Percentiles rank a stretch among this genome's conserved stretches.
phyloP scores from a whole-genome alignment of 2,329 filamentous ascomycete species.

The Fusarium humuli region DNA sequence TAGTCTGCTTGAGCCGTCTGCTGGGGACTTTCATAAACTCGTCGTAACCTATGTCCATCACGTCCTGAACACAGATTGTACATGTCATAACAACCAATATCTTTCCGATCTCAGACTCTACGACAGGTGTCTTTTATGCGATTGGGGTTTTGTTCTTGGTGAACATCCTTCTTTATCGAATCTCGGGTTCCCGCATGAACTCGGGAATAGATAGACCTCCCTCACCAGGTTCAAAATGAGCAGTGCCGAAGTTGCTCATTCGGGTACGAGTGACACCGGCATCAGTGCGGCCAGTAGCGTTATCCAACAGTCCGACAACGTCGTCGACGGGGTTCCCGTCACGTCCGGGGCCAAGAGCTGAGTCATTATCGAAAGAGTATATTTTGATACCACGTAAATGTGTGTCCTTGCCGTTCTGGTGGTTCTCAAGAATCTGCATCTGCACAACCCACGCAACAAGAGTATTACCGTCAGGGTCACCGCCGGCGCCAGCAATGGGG shows the following conservation, averaged over 20 bases:
- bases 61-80: conserved; percentile 1
- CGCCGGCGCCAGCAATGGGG: conserved; percentile 66
- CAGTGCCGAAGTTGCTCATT: conserved; percentile 47
- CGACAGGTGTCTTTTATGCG: not conserved
- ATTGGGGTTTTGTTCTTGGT: not conserved
- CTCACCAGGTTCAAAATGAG: conserved; percentile 51
- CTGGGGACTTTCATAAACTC: conserved; percentile 1
- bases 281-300: conserved; percentile 21
- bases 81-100: conserved; percentile 18
- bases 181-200: conserved; percentile 58
- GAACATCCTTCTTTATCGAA: conserved; percentile 48
- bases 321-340: conserved; percentile 51
- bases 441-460: conserved; percentile 91
- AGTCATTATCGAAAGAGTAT: conserved; percentile 70
- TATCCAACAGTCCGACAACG: conserved; percentile 45
- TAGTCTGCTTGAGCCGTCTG: conserved; percentile 23
- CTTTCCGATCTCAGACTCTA: conserved; percentile 26
- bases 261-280: conserved; percentile 27
- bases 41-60: not conserved
- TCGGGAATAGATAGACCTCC: conserved; percentile 54
- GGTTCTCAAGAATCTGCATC: conserved; percentile 92
- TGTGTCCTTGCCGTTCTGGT: conserved; percentile 99
- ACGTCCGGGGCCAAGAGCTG: conserved; percentile 55
- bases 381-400: conserved; percentile 94
- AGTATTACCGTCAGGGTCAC: conserved; percentile 74